Conservation (phyloP, 345 rosid species). For the Stellera chamaejasme region DNA sequence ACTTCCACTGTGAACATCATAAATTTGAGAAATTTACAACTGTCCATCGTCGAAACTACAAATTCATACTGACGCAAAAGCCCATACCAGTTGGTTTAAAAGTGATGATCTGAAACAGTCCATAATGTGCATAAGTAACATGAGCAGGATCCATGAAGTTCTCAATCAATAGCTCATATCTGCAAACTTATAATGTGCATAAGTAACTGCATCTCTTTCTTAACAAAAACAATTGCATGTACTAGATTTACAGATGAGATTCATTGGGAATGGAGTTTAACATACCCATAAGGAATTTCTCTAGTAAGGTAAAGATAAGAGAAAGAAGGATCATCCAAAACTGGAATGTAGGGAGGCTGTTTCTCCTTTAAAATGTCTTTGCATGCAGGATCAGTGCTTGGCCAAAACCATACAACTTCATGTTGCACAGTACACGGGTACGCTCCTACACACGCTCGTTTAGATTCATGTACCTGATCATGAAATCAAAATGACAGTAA, state of each 20-base stretch:
- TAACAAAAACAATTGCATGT: no score
- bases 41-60: no score
- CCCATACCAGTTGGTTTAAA: constrained; percentile 30
- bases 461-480: constrained; percentile 45
- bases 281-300: constrained; percentile 76
- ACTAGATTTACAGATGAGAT: no score
- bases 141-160: constrained; percentile 89
- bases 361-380: constrained; percentile 43
- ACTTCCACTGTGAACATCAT: constrained; percentile 32
- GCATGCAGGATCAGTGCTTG: constrained; percentile 56
- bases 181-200: constrained; percentile 14
- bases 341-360: constrained; percentile 66
- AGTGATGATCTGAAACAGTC: constrained; percentile 11
- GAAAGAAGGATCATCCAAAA: constrained; percentile 67
- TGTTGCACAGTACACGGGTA: constrained; percentile 63
- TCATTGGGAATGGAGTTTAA: not conserved
- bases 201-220: no score
- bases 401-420: constrained; percentile 88
- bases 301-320: constrained; percentile 42
- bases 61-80: not conserved
- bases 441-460: constrained; percentile 58
- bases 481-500: no score
- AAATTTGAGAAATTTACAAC: no score
- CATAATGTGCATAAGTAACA: constrained; percentile 78
- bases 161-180: constrained; percentile 70